These are phyloP conservation scores for Daldinia caldariorum DNA, from an alignment of 495 filamentous ascomycete species.

Conservation along the genomic window DNA sequence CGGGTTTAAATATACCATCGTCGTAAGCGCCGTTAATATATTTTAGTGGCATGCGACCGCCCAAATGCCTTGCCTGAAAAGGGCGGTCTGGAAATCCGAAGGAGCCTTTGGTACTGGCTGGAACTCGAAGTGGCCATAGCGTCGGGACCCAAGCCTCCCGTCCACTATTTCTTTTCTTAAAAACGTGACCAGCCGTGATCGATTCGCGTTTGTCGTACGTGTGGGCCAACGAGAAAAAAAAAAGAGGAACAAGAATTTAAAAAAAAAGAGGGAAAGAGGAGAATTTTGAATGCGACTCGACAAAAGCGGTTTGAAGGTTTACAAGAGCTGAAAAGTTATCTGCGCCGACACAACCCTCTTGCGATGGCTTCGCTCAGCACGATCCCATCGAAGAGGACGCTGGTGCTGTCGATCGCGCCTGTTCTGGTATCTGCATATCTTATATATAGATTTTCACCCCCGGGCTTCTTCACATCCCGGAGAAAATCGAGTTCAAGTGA, in stretches of 20 bases:
- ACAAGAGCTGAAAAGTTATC: background rate
- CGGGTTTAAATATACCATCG: conserved; percentile 14
- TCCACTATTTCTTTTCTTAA: conserved; percentile 22
- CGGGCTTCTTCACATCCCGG: background rate
- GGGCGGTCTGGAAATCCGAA: conserved; percentile 23
- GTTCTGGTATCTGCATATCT: conserved; percentile 34
- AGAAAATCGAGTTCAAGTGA: conserved; percentile 12
- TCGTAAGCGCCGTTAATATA: conserved; percentile 28
- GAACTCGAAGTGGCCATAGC: conserved; percentile 22
- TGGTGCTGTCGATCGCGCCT: conserved; percentile 34
- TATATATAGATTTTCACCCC: conserved; percentile 33
- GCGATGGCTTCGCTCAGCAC: conserved; percentile 17
- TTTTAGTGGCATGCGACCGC: conserved; percentile 6
- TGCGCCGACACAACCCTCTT: background rate
- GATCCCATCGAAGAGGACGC: conserved; percentile 24
- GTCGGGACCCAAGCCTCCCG: conserved; percentile 14
- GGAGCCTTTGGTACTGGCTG: background rate
- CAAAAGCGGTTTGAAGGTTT: background rate
- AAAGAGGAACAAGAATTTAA: background rate
- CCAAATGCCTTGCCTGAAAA: conserved; percentile 20
- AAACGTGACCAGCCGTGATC: conserved; percentile 29
- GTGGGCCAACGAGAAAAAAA: conserved; percentile 9
- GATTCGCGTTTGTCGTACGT: conserved; percentile 1
- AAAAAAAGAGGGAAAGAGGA: background rate
- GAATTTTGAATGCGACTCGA: background rate